Conservation (phyloP, 164 flowering plant genomes). For the Umbellularia californica region DNA sequence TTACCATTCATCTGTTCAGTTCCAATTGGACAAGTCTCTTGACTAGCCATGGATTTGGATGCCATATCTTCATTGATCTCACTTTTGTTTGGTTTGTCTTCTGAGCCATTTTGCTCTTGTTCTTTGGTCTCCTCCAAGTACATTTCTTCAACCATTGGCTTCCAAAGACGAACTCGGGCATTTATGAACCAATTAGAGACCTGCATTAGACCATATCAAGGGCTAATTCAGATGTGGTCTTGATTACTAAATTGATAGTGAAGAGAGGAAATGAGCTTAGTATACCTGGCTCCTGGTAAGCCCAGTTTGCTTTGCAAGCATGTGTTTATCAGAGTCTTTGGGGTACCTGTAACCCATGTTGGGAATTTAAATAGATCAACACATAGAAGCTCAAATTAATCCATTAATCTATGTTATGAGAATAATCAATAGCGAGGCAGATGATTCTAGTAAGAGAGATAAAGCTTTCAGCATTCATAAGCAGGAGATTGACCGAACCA, state of each 20-base stretch:
- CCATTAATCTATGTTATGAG: too few species aligned
- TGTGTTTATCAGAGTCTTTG: slow-evolving; percentile 82
- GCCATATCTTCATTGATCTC: background rate
- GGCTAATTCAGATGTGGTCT: background rate
- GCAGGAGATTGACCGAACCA: too few species aligned
- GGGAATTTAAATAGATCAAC: background rate
- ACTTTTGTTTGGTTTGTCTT: background rate
- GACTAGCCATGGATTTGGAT: background rate
- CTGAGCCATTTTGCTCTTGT: slow-evolving; percentile 17
- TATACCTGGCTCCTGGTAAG: slow-evolving; percentile 91
- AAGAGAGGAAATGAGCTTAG: background rate
- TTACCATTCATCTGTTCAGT: slow-evolving; percentile 1
- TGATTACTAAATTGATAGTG: background rate
- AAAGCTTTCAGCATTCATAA: too few species aligned
- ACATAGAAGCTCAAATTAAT: background rate
- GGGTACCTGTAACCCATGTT: slow-evolving; percentile 54
- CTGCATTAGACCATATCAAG: slow-evolving; percentile 25
- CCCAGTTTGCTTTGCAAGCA: slow-evolving; percentile 91
- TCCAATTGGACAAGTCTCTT: slow-evolving; percentile 1
- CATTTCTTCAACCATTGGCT: slow-evolving; percentile 97
- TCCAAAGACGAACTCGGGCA: slow-evolving; percentile 96
- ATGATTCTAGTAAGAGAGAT: too few species aligned
- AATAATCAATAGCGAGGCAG: too few species aligned
- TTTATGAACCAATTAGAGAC: slow-evolving; percentile 98
- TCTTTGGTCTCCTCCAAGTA: slow-evolving; percentile 84